These are phyloP conservation scores for Alnus glutinosa DNA, from an alignment of 306 rosid species.

Conservation along the genomic window DNA sequence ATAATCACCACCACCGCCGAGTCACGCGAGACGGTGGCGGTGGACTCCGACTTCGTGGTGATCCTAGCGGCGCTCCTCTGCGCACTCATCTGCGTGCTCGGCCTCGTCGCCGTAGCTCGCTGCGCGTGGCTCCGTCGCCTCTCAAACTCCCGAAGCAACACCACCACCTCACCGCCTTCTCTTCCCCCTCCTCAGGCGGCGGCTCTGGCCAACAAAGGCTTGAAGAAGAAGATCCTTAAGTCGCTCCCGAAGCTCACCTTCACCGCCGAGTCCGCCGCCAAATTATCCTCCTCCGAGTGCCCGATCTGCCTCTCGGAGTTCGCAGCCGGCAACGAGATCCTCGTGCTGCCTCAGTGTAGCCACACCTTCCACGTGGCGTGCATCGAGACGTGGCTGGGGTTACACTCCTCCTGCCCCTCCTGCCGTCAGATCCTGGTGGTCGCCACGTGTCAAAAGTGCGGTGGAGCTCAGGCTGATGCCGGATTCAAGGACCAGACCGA, in stretches of 20 bases:
- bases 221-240: constrained; percentile 69
- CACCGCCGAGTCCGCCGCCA: constrained; percentile 46
- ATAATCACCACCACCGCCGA: not conserved
- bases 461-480: constrained; percentile 46
- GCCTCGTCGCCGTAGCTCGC: constrained; percentile 68
- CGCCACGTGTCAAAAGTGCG: constrained; percentile 67
- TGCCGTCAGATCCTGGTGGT: constrained; percentile 74
- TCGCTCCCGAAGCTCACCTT: constrained; percentile 71
- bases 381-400: constrained; percentile 82
- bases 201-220: constrained; percentile 60
- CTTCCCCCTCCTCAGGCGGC: constrained; percentile 24
- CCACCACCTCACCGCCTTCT: not conserved
- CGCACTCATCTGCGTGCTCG: constrained; percentile 74
- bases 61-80: constrained; percentile 83
- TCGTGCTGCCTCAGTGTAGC: constrained; percentile 77
- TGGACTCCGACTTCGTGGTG: constrained; percentile 63
- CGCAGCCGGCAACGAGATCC: constrained; percentile 66
- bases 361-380: constrained; percentile 73
- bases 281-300: constrained; percentile 61
- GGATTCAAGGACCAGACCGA: constrained; percentile 50
- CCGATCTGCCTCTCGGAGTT: constrained; percentile 74
- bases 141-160: constrained; percentile 16
- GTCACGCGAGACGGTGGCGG: constrained; percentile 22
- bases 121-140: constrained; percentile 77
- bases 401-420: constrained; percentile 77